A percentile compares a stretch with the other conserved stretches of the same genome.
phyloP scores from a whole-genome alignment of 345 rosid genomes.

The Punica granatum region DNA sequence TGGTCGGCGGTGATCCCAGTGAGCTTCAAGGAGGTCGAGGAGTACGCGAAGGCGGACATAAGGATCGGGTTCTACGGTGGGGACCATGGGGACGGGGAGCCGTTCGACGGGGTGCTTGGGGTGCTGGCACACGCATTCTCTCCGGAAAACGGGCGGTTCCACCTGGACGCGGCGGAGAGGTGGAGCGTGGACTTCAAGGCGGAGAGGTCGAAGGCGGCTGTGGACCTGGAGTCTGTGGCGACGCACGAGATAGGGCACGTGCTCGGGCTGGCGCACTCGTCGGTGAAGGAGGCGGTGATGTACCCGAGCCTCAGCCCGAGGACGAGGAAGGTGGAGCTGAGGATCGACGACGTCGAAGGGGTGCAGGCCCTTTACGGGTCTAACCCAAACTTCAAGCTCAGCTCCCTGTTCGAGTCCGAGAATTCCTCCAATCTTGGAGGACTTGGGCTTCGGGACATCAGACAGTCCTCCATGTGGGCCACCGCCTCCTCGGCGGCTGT shows the following conservation, averaged over 20 bases:
- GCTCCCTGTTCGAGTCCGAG: constrained; percentile 50
- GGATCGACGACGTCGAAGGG: constrained; percentile 81
- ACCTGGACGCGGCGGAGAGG: constrained; percentile 69
- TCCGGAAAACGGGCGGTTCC: constrained; percentile 78
- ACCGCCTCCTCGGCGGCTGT: constrained; percentile 23
- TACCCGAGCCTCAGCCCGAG: constrained; percentile 75
- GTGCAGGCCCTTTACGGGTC: constrained; percentile 63
- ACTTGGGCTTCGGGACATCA: background rate
- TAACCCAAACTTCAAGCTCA: constrained; percentile 61
- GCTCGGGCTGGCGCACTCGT: constrained; percentile 72
- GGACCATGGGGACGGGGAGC: constrained; percentile 77
- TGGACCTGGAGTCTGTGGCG: constrained; percentile 92
- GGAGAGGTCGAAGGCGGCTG: constrained; percentile 45
- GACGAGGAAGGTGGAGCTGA: constrained; percentile 53
- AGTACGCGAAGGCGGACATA: constrained; percentile 43
- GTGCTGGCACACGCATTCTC: constrained; percentile 84
- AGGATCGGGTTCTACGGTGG: constrained; percentile 55
- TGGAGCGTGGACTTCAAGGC: constrained; percentile 59
- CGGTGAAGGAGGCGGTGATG: constrained; percentile 83
- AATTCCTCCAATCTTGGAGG: constrained; percentile 36
- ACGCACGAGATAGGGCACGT: constrained; percentile 94
- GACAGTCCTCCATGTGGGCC: constrained; percentile 19
- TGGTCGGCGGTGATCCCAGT: constrained; percentile 82
- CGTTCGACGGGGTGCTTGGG: constrained; percentile 87
- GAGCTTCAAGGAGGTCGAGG: constrained; percentile 42